These are phyloP conservation scores for Salvia sclarea DNA, from an alignment of 305 asterid species.

Conservation along the genomic window DNA sequence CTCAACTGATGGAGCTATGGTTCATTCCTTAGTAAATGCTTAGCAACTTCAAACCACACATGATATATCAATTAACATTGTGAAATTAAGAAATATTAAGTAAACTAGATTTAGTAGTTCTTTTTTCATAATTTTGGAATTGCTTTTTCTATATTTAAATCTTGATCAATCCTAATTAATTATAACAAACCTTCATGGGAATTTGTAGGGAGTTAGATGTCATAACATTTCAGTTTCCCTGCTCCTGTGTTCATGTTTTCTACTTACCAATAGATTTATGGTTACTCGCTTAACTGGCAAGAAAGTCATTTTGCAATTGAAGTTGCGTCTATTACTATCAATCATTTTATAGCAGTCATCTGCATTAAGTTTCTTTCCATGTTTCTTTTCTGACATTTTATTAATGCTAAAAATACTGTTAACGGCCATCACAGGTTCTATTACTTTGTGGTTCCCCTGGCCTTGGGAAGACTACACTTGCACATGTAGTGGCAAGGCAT, in stretches of 20 bases:
- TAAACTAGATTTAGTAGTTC: neutral
- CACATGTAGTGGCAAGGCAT: conserved; percentile 96
- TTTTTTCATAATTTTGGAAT: neutral
- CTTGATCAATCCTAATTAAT: neutral
- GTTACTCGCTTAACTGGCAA: conserved; percentile 9
- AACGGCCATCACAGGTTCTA: conserved; percentile 61
- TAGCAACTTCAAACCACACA: neutral
- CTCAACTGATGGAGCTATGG: too few relatives aligned
- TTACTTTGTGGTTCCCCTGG: conserved; percentile 99
- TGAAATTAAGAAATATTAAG: neutral
- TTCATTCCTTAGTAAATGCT: neutral
- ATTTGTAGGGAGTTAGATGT: neutral
- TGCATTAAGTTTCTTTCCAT: conserved; percentile 14
- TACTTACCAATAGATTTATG: conserved; percentile 5
- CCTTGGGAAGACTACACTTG: conserved; percentile 98
- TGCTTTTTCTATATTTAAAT: neutral
- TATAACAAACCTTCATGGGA: neutral
- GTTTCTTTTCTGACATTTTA: conserved; percentile 11
- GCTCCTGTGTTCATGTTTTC: conserved; percentile 11
- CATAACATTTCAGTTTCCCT: conserved; percentile 17
- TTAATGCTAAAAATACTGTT: conserved; percentile 26
- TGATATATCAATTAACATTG: neutral
- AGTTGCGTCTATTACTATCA: conserved; percentile 12
- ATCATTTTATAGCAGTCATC: conserved; percentile 13
- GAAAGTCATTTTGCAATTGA: conserved; percentile 11